Percentiles rank a stretch among this genome's conserved stretches.
Conservation (phyloP, 768 basidiomycete genomes). For the Neoboletus magnificus region DNA sequence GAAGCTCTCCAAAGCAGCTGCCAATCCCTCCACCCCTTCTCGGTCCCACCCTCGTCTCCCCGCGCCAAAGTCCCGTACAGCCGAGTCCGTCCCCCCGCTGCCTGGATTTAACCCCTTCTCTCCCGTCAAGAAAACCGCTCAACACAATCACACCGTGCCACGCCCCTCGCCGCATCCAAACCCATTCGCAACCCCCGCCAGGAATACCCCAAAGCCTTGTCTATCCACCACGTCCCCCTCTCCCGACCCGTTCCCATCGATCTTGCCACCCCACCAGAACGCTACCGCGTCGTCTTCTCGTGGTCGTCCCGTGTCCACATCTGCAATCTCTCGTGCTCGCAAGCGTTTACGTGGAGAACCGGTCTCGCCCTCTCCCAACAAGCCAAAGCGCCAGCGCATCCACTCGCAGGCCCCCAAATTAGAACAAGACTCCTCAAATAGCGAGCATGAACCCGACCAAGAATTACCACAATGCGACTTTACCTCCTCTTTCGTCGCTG, state of each 20-base stretch:
- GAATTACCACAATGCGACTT: conserved; percentile 24
- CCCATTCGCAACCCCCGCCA: conserved; percentile 45
- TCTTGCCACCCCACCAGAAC: conserved; percentile 17
- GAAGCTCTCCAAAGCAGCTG: conserved; percentile 54
- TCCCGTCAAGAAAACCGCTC: conserved; percentile 53
- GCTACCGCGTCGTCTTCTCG: conserved; percentile 14
- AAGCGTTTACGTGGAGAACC: conserved; percentile 81
- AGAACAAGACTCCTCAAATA: conserved; percentile 27
- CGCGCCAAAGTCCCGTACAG: conserved; percentile 49
- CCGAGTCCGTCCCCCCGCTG: conserved; percentile 50
- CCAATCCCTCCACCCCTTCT: conserved; percentile 34
- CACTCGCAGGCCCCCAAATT: conserved; percentile 37
- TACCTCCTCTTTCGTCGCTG: conserved; percentile 55
- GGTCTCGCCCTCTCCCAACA: conserved; percentile 78
- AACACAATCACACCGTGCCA: conserved; percentile 3
- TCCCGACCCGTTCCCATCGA: conserved; percentile 42
- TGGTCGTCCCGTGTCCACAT: conserved; percentile 26
- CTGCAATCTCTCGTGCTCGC: conserved; percentile 63
- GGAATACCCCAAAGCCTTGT: conserved; percentile 30
- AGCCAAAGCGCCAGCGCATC: conserved; percentile 67
- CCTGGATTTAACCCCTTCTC: conserved; percentile 75
- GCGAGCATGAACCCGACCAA: conserved; percentile 37
- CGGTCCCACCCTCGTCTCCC: conserved; percentile 27
- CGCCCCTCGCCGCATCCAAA: conserved; percentile 29
- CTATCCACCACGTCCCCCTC: conserved; percentile 28